These are phyloP conservation scores for Globisporangium camurandrum DNA, from an alignment of 352 stramenopile species.

Conservation along the genomic window DNA sequence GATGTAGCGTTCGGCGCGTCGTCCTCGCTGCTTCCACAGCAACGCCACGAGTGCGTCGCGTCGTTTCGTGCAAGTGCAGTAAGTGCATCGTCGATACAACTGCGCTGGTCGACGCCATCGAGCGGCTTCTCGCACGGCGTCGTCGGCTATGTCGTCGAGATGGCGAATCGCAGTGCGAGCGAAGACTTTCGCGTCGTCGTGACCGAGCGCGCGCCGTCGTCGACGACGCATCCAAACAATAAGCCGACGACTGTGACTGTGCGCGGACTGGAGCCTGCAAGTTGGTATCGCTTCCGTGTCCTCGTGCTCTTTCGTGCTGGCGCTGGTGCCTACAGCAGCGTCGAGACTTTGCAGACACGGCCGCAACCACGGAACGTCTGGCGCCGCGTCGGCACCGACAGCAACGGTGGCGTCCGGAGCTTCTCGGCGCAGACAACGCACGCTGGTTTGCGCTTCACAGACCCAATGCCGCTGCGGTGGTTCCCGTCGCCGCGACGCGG, in stretches of 20 bases:
- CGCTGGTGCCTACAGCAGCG: conserved; percentile 23
- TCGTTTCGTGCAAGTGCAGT: conserved; percentile 14
- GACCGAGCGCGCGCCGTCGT: conserved; percentile 14
- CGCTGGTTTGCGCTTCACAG: conserved; percentile 23
- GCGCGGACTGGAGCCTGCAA: conserved; percentile 14
- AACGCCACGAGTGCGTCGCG: conserved; percentile 17
- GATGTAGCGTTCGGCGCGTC: conserved; percentile 3
- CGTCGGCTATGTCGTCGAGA: conserved; percentile 44
- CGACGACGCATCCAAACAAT: not conserved
- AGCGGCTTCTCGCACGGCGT: conserved; percentile 36
- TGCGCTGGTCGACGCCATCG: conserved; percentile 31
- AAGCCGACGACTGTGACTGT: conserved; percentile 17
- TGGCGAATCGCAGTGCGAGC: conserved; percentile 44
- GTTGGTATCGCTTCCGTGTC: conserved; percentile 52
- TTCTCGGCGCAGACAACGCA: conserved; percentile 25
- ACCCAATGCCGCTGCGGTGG: conserved; percentile 19
- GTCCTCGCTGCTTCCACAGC: conserved; percentile 10
- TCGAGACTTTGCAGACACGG: conserved; percentile 26
- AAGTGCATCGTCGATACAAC: conserved; percentile 28
- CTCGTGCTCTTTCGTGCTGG: conserved; percentile 36
- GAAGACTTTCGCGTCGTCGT: conserved; percentile 48
- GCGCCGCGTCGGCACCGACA: conserved; percentile 21
- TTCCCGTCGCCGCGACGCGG: conserved; percentile 51
- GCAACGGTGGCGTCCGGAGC: conserved; percentile 16
- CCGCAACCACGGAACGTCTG: conserved; percentile 32